Evolutionary conservation across 108 stramenopile genomes (phyloP), one percentile per base, ranked within the genome.

Genomic region (Bacterosira constricta): DNA sequence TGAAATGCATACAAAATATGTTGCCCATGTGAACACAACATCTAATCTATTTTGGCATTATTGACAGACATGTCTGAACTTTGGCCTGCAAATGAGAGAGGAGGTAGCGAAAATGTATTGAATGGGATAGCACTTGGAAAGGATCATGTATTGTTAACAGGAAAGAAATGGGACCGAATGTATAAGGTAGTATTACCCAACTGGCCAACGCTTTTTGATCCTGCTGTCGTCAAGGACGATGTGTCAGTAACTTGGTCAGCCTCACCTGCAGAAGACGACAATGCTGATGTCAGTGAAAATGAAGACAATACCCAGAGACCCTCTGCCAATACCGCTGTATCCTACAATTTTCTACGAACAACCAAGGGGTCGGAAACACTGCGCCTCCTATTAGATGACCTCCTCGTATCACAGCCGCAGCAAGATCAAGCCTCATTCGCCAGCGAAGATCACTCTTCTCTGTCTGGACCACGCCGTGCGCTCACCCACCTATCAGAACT

Each of bases 41-140:
- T 55, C 21, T 12, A 15, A 37, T 1, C 3, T 29, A 30, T 30
- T 34, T 42, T 27, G 17, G 10, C 17, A 35, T 44, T 6, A 1
- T 20, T 20, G 10, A 13, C 32, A 91, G 90, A 94, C 73, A 87
- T 95, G 67, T 66, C 71, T 8, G 12, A 32, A 8, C 54, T 95
- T 1, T 95, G 84, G 80, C 88, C 88, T 44, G 23, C 13, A 18
- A 77, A 80, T 18, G 57, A 79, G 45, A 64, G 83, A 30, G 60
- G 75, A 8, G 9, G 31, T 18, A 67, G 62, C 10, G 87, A 84
- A 29, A 86, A 92, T 73, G 91, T 92, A 21, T 67, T 95, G n/a
- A 95, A 95, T 77, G 94, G 94, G 11, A 91, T 95, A 36, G 92
- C 94, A 3, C 73, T 92, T 21, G 90, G 88, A 0, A 42, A 62